phyloP scores from a whole-genome alignment of 331 rosid genomes.

The Quercus tomentella region DNA sequence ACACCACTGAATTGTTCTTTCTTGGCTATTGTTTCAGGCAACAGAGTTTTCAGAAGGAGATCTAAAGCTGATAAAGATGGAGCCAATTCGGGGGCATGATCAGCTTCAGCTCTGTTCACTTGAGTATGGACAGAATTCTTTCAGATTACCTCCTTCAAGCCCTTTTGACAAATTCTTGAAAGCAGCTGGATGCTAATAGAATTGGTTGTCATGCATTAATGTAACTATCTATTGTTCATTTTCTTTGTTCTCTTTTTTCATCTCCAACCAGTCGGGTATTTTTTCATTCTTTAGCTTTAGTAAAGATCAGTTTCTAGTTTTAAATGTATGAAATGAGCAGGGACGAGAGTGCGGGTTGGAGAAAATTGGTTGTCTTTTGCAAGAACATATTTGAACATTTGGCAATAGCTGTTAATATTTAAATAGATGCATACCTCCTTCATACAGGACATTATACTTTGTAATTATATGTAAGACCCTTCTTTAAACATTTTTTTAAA shows the following conservation, averaged over 20 bases:
- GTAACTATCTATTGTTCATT: slow-evolving; percentile 10
- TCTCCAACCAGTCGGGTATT: slow-evolving; percentile 17
- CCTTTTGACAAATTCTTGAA: slow-evolving; percentile 92
- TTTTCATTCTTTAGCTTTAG: slow-evolving; percentile 33
- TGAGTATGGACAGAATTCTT: slow-evolving; percentile 49
- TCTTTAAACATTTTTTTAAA: neutral
- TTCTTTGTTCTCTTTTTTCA: neutral
- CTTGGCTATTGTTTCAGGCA: slow-evolving; percentile 35
- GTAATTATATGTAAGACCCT: neutral
- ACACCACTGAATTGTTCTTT: neutral
- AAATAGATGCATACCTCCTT: neutral
- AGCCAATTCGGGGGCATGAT: slow-evolving; percentile 33
- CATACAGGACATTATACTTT: neutral
- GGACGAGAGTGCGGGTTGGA: neutral
- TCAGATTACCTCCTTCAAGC: slow-evolving; percentile 82
- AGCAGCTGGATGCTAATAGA: slow-evolving; percentile 80
- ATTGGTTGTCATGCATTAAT: slow-evolving; percentile 4
- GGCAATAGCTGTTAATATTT: neutral
- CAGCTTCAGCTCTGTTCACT: slow-evolving; percentile 43
- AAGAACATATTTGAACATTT: neutral
- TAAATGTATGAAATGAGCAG: slow-evolving; percentile 19
- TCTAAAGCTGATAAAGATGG: slow-evolving; percentile 36
- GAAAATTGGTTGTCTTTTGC: neutral
- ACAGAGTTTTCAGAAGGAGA: slow-evolving; percentile 46
- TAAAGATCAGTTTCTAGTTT: slow-evolving; percentile 21